A percentile compares a stretch with the other conserved stretches of the same genome.
These are phyloP conservation scores for Takashimella koratensis DNA, from an alignment of 1,284 basidiomycete genomes.

Conservation along the genomic window DNA sequence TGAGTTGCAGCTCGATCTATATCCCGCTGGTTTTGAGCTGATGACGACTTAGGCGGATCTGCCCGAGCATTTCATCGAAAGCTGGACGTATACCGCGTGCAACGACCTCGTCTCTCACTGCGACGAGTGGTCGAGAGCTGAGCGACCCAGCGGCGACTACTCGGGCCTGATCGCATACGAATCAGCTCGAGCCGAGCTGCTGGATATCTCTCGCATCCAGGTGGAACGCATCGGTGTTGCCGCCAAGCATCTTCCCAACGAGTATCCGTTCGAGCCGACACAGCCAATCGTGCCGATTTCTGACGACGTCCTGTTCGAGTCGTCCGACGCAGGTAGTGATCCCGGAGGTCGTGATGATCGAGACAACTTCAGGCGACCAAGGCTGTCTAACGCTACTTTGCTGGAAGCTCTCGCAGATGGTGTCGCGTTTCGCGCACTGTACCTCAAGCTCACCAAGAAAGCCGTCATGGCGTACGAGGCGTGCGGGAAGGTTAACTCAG, in stretches of 20 bases:
- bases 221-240: slow-evolving; percentile 44
- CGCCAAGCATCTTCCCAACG: slow-evolving; percentile 33
- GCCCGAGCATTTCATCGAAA: slow-evolving; percentile 78
- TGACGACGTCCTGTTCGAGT: slow-evolving; percentile 38
- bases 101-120: slow-evolving; percentile 81
- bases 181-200: slow-evolving; percentile 40
- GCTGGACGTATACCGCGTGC: slow-evolving; percentile 90
- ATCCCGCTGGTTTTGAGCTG: slow-evolving; percentile 2
- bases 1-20: slow-evolving; percentile 44
- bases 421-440: slow-evolving; percentile 68
- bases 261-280: slow-evolving; percentile 35
- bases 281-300: slow-evolving; percentile 9
- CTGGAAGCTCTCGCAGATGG: slow-evolving; percentile 59
- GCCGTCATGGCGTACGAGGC: slow-evolving; percentile 77
- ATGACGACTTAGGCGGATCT: slow-evolving; percentile 57
- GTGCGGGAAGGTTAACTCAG: slow-evolving; percentile 75
- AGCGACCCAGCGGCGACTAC: slow-evolving; percentile 53
- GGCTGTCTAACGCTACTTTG: slow-evolving; percentile 64
- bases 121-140: slow-evolving; percentile 63
- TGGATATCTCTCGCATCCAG: slow-evolving; percentile 46
- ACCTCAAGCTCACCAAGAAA: slow-evolving; percentile 67
- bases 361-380: slow-evolving; percentile 12
- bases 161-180: slow-evolving; percentile 55
- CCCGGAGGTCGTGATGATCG: background rate
- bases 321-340: slow-evolving; percentile 11